A percentile compares a stretch with the other conserved stretches of the same genome.
Conservation (phyloP, 1,139 yeast species). For the Geotrichum siamense region DNA sequence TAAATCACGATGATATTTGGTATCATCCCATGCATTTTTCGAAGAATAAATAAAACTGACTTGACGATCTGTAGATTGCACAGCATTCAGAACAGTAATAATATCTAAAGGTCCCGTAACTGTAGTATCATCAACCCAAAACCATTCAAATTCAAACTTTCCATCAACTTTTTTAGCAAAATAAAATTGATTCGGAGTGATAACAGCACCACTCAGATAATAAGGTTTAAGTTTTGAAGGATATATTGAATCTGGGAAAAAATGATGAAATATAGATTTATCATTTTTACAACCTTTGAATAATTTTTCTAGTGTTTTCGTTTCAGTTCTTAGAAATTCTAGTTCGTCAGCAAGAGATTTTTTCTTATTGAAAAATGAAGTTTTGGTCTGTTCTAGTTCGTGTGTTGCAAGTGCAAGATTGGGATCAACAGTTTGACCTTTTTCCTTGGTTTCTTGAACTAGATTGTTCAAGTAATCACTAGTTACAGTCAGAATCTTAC, state of each 20-base stretch:
- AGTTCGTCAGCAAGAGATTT: slow-evolving; percentile 18
- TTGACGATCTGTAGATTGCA: background rate
- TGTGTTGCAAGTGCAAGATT: slow-evolving; percentile 20
- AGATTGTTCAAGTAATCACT: slow-evolving; percentile 9
- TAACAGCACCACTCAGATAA: slow-evolving; percentile 25
- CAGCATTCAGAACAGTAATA: background rate
- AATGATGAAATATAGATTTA: slow-evolving; percentile 12
- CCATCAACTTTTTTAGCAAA: slow-evolving; percentile 10
- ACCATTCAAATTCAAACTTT: background rate
- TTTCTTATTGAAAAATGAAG: slow-evolving; percentile 13
- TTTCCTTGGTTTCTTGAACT: background rate
- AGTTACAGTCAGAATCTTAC: slow-evolving; percentile 31
- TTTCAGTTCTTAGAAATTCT: slow-evolving; percentile 16
- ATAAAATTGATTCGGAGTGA: slow-evolving; percentile 29
- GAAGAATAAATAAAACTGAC: background rate
- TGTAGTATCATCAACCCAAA: background rate
- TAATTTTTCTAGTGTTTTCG: slow-evolving; percentile 10
- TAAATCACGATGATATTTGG: slow-evolving; percentile 5
- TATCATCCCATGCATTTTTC: background rate
- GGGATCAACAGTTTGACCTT: slow-evolving; percentile 16
- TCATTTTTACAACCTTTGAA: slow-evolving; percentile 18
- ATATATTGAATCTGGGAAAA: slow-evolving; percentile 19
- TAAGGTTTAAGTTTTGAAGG: slow-evolving; percentile 24
- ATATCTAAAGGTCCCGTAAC: background rate
- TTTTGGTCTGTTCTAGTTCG: slow-evolving; percentile 20